These are phyloP conservation scores for Citeromyces matritensis DNA, from an alignment of 805 yeast genomes.

Conservation along the genomic window DNA sequence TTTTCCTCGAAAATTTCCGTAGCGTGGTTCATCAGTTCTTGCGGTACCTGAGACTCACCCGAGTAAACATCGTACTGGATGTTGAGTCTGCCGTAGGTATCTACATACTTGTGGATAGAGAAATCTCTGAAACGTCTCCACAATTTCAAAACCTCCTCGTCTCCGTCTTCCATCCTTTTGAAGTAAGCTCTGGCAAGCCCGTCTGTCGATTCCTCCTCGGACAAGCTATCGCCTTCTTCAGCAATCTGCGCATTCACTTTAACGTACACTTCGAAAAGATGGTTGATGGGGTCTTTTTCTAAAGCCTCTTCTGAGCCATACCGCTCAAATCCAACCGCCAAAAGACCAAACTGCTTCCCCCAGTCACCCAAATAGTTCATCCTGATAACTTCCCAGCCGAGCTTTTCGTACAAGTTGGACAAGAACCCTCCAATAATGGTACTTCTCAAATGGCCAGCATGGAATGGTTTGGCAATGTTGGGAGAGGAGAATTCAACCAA, in stretches of 20 bases:
- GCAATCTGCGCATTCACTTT: conserved; percentile 61
- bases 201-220: conserved; percentile 40
- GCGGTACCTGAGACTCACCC: conserved; percentile 90
- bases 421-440: conserved; percentile 96
- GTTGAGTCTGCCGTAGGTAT: conserved; percentile 84
- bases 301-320: conserved; percentile 73
- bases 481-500: conserved; percentile 93
- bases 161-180: conserved; percentile 89
- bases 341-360: conserved; percentile 97
- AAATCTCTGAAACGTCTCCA: conserved; percentile 89
- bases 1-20: conserved; percentile 46
- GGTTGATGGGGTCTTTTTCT: conserved; percentile 75
- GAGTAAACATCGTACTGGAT: conserved; percentile 80
- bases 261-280: conserved; percentile 89
- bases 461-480: conserved; percentile 98
- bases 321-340: conserved; percentile 82
- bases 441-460: conserved; percentile 96
- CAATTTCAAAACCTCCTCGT: conserved; percentile 54
- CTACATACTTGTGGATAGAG: conserved; percentile 73
- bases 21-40: conserved; percentile 54
- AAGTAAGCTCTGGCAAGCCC: conserved; percentile 80
- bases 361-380: conserved; percentile 97
- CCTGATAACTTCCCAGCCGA: conserved; percentile 88
- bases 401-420: conserved; percentile 74
- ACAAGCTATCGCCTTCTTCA: conserved; percentile 37